Conservation (phyloP, 495 filamentous ascomycete species). For the Hyaloscypha variabilis region DNA sequence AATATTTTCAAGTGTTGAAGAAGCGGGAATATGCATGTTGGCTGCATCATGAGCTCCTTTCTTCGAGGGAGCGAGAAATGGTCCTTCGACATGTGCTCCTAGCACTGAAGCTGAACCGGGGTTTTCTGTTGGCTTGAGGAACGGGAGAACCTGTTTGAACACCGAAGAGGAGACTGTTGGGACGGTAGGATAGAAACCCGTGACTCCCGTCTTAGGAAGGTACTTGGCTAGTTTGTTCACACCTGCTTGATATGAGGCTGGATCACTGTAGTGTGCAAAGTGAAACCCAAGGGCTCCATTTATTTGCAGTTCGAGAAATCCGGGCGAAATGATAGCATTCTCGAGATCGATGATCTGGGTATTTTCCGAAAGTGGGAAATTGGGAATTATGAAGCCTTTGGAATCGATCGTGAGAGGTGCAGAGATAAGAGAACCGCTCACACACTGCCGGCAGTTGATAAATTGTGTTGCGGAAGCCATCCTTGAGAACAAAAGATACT, state of each 20-base stretch:
- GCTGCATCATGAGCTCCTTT: conserved; percentile 60
- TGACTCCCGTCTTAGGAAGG: conserved; percentile 63
- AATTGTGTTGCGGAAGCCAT: conserved; percentile 34
- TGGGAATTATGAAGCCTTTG: conserved; percentile 41
- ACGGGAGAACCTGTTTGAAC: conserved; percentile 61
- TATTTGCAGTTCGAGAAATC: conserved; percentile 67
- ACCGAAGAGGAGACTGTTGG: conserved; percentile 64
- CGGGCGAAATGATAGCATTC: conserved; percentile 62
- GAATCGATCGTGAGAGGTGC: conserved; percentile 39
- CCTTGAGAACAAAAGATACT: neutral
- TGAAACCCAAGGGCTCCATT: conserved; percentile 70
- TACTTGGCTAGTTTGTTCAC: conserved; percentile 56
- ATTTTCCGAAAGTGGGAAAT: conserved; percentile 31
- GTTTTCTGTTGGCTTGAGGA: conserved; percentile 54
- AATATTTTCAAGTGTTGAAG: conserved; percentile 49
- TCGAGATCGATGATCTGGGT: conserved; percentile 57
- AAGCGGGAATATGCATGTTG: conserved; percentile 51
- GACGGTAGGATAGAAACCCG: conserved; percentile 54
- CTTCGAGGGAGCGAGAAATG: conserved; percentile 60
- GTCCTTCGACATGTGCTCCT: conserved; percentile 69
- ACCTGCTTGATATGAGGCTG: conserved; percentile 55
- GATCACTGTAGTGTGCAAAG: conserved; percentile 59
- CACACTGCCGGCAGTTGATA: conserved; percentile 44
- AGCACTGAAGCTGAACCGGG: conserved; percentile 62
- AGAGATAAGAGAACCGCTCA: conserved; percentile 41